phyloP scores from a whole-genome alignment of 805 yeast genomes.

The Candida tammaniensis region DNA sequence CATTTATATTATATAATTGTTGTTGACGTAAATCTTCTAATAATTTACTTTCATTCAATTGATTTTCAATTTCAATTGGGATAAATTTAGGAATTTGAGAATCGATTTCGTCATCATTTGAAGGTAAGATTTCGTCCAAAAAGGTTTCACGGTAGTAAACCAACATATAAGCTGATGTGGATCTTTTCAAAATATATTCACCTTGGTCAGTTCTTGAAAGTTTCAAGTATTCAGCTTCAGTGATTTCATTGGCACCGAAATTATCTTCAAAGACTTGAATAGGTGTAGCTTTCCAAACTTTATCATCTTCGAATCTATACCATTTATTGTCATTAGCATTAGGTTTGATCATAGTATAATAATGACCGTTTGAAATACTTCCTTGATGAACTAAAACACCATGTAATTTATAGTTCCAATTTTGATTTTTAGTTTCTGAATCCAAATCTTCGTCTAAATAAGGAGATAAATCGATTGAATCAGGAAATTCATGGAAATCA shows the following conservation, averaged over 20 bases:
- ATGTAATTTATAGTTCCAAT: conserved; percentile 80
- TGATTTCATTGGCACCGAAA: conserved; percentile 72
- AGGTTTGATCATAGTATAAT: conserved; percentile 91
- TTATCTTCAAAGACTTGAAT: conserved; percentile 88
- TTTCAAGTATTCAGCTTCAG: conserved; percentile 46
- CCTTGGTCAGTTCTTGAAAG: conserved; percentile 61
- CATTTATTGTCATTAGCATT: conserved; percentile 58
- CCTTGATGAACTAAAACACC: conserved; percentile 97
- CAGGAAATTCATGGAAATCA: conserved; percentile 88
- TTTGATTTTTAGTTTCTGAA: conserved; percentile 42
- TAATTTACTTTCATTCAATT: conserved; percentile 54
- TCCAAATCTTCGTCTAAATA: conserved; percentile 61
- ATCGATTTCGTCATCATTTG: conserved; percentile 46
- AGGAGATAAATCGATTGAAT: conserved; percentile 73
- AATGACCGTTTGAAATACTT: conserved; percentile 93
- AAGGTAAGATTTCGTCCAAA: conserved; percentile 56
- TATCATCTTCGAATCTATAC: conserved; percentile 94
- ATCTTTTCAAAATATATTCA: conserved; percentile 64
- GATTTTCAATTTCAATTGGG: conserved; percentile 60
- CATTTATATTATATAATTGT: conserved; percentile 40
- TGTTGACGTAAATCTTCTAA: conserved; percentile 66
- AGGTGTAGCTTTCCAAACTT: conserved; percentile 82
- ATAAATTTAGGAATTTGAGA: conserved; percentile 58
- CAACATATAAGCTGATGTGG: conserved; percentile 95
- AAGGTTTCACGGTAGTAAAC: conserved; percentile 77